Evolutionary conservation across 179 eudicot genomes (phyloP).

Genomic region (Spinacia oleracea): DNA sequence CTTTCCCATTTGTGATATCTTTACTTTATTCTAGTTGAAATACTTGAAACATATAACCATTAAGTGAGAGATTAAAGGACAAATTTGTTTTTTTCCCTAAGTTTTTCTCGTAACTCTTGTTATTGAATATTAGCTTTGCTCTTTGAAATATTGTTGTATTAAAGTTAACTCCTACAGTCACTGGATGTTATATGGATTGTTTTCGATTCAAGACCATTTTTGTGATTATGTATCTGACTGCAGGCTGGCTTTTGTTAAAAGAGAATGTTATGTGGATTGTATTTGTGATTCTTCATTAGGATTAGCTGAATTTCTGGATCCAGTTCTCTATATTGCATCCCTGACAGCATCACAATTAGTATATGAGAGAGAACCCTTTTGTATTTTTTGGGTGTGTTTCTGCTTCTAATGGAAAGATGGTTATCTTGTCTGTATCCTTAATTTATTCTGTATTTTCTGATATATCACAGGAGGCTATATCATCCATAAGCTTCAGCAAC

Average conservation of each 20-base stretch:
- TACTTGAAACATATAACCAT: too few species aligned
- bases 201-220: background rate
- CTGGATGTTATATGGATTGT: background rate
- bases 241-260: background rate
- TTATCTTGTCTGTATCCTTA: background rate
- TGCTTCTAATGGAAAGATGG: background rate
- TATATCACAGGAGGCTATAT: slow-evolving; percentile 60
- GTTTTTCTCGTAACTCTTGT: background rate
- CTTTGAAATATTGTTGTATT: background rate
- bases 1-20: too few species aligned
- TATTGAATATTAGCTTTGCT: background rate
- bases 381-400: background rate
- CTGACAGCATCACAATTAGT: background rate
- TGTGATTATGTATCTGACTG: background rate
- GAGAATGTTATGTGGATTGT: background rate
- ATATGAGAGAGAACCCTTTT: background rate
- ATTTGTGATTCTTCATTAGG: background rate
- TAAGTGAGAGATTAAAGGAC: too few species aligned
- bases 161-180: background rate
- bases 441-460: background rate
- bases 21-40: too few species aligned
- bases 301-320: background rate
- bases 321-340: background rate
- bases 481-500: slow-evolving; percentile 75
- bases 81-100: too few species aligned